phyloP scores from a whole-genome alignment of 306 rosid genomes.

The Inga leiocalycina region DNA sequence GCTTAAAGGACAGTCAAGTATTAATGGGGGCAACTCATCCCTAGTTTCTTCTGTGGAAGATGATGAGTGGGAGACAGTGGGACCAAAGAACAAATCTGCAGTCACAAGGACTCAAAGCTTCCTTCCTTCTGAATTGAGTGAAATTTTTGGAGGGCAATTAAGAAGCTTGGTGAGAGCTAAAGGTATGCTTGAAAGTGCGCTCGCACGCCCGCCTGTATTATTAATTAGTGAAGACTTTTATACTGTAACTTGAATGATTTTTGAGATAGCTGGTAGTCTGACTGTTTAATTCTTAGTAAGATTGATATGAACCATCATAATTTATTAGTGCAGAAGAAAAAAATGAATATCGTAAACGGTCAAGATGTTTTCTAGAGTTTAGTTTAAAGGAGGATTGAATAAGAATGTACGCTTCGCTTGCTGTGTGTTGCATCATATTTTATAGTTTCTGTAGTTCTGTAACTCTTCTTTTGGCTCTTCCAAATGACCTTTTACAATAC shows the following conservation, averaged over 20 bases:
- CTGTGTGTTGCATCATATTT: background rate
- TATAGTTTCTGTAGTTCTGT: background rate
- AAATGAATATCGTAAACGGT: background rate
- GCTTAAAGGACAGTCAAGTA: conserved; percentile 65
- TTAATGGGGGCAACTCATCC: conserved; percentile 59
- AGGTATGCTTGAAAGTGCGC: conserved; percentile 48
- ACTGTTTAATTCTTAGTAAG: background rate
- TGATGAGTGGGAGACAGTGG: conserved; percentile 99
- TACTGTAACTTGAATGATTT: background rate
- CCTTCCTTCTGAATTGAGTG: conserved; percentile 77
- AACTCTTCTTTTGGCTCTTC: background rate
- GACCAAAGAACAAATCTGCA: conserved; percentile 91
- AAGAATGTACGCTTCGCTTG: background rate
- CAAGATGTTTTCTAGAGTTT: background rate
- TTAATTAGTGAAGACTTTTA: conserved; percentile 2
- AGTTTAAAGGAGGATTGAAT: background rate
- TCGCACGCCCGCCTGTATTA: background rate
- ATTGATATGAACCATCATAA: background rate
- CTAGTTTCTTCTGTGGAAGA: conserved; percentile 81
- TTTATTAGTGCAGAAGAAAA: background rate
- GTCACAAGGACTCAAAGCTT: conserved; percentile 91
- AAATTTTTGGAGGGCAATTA: conserved; percentile 87
- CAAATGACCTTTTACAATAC: background rate
- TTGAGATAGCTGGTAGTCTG: conserved; percentile 10
- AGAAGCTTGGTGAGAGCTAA: conserved; percentile 77